Base-by-base conservation (phyloP, 2,329 filamentous ascomycete species). In the Xylariaceae sp. region DNA sequence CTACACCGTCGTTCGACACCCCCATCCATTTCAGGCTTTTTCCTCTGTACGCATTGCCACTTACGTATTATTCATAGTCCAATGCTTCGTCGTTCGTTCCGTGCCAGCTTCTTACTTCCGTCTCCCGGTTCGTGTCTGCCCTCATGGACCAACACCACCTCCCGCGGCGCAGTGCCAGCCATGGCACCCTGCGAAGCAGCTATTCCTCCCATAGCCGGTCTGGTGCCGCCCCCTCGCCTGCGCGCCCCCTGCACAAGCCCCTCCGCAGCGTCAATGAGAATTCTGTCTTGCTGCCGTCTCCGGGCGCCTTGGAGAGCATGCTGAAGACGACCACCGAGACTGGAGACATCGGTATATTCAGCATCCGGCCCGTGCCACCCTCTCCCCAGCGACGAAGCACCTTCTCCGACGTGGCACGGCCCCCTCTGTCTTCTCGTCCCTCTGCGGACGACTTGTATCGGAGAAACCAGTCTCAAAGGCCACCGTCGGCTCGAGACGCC, bases 281-380 rank as follows among this genome's bases (percentile, higher is more conserved):
- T 35, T 49, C 57, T 19, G 50, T 52, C 18, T 55, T 69, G 32
- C 59, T 68, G 11, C 60, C 57, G 29, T 70, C 62, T 1, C 70
- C 73, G 1, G 72, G 68, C 5, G 70, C 70, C 2, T 57, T 79
- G n/a, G 68, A 77, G 44, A 70, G 73, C 51, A 79, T 80, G 76
- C 60, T 80, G 38, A 80, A 73, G 57, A 80, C 70, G 3, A 78
- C 72, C 1, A 80, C 75, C 1, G 77, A 80, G 49, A 77, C 75
- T 7, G 75, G 76, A n/a, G 74, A 80, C 44, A 75, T 77, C 43
- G 75, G 74, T 4, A 56, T 72, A 31, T 79, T 78, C 51, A 75
- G 70, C 32, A 73, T 76, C 44, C 65, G 60, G 29, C 60, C 67
- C 6, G 36, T 58, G 12, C 53, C 51, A 8, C 56, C 60, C 10